Evolutionary conservation across 2,329 filamentous ascomycete species (phyloP), one percentile per base, ranked within the genome.

Genomic region (Reticulascus tulasneorum): DNA sequence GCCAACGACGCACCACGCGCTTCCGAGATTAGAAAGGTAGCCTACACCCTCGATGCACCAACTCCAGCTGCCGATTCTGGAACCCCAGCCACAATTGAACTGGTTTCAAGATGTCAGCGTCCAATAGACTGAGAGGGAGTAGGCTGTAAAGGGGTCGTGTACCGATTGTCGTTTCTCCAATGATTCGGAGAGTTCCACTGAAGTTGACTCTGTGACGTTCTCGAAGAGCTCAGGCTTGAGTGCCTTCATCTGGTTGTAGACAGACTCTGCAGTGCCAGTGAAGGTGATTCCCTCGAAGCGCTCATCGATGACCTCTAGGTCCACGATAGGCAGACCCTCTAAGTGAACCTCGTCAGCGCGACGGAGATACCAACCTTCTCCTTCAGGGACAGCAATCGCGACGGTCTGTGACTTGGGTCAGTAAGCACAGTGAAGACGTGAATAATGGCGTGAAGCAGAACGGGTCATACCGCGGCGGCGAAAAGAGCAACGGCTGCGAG

Each of bases 201-300:
- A 18, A n/a, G 17, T 9, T 9, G 17, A n/a, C 16, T 16, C 16
- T 6, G 4, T 20, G 18, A 21, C 28, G 28, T 30, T 20, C 16
- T 13, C 28, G 28, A 30, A 30, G 13, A 30, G 28, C 61, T 96
- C 85, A 6, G 95, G 79, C 54, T 98, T 93, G 57, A 96, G 97
- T 1, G 84, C 82, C 60, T 97, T 96, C 45, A 98, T 71, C 37
- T 81, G 82, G 26, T 90, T 82, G 33, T 75, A 86, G 47, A 98
- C 96, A 4, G 75, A 80, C 8, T 64, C 29, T 67, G 64, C 7
- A 50, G 33, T 24, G 60, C 61, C 43, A 47, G 59, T 30, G 16
- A 30, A 30, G 16, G 7, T 20, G 8, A 20, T 19, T 6, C 28
- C 28, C 17, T 19, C 16, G 9, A 30, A 30, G 8, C 16, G 4